Conservation (phyloP, 2,329 filamentous ascomycete species). For the Trichoderma sp. region DNA sequence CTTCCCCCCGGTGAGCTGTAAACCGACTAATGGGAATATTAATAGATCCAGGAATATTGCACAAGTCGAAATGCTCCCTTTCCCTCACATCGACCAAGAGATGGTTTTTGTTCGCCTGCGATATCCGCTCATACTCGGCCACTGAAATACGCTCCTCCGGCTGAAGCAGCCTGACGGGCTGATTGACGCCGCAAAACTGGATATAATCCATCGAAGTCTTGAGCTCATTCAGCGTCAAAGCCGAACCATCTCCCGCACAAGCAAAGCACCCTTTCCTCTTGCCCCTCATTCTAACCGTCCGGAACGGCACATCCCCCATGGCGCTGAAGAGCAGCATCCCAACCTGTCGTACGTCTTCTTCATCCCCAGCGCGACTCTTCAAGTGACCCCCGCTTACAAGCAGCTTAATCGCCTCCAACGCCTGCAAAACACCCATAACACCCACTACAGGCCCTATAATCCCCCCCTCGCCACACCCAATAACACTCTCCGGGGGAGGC, state of each 20-base stretch:
- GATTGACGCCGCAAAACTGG: constrained; percentile 71
- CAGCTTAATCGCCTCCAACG: constrained; percentile 84
- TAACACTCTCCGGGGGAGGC: constrained; percentile 76
- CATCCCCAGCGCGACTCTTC: constrained; percentile 21
- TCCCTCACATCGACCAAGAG: constrained; percentile 81
- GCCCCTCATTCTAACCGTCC: constrained; percentile 70
- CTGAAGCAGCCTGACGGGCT: constrained; percentile 53
- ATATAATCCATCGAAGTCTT: constrained; percentile 71
- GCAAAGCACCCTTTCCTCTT: constrained; percentile 69
- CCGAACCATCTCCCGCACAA: constrained; percentile 56
- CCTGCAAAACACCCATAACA: constrained; percentile 88
- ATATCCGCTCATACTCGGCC: constrained; percentile 49
- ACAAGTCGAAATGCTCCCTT: constrained; percentile 79
- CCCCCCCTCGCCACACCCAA: constrained; percentile 88
- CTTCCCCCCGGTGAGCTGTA: constrained; percentile 45
- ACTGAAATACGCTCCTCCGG: constrained; percentile 67
- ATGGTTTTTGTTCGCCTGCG: constrained; percentile 35
- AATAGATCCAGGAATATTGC: constrained; percentile 68
- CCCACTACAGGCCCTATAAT: constrained; percentile 92
- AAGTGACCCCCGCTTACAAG: constrained; percentile 46
- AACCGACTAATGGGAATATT: constrained; percentile 62
- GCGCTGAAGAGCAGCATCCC: constrained; percentile 49
- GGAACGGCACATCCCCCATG: constrained; percentile 52
- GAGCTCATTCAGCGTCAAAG: constrained; percentile 61
- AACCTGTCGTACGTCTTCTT: constrained; percentile 25